These are phyloP conservation scores for Gleditsia sinensis DNA, from an alignment of 306 rosid genomes.

Conservation along the genomic window DNA sequence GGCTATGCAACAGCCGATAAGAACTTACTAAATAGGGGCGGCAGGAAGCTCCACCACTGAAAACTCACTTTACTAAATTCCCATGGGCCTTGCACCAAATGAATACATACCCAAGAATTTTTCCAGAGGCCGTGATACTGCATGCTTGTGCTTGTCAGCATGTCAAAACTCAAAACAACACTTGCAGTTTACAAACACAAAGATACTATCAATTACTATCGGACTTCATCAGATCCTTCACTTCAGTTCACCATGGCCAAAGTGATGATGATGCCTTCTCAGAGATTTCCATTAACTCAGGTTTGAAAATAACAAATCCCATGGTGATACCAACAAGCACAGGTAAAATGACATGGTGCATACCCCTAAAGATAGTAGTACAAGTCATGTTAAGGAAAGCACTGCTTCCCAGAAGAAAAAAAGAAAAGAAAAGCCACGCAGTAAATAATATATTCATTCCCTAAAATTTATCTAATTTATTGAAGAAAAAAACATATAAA, in stretches of 20 bases:
- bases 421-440: neutral
- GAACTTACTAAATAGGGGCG: too few species aligned
- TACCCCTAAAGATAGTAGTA: neutral
- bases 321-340: neutral
- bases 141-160: neutral
- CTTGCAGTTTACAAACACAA: neutral
- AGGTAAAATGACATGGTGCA: neutral
- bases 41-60: too few species aligned
- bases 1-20: too few species aligned
- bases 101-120: too few species aligned
- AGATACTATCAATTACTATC: neutral
- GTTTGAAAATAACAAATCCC: neutral
- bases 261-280: neutral
- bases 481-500: slow-evolving; percentile 23
- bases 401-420: neutral
- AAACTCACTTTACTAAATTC: too few species aligned
- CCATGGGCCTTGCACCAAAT: too few species aligned
- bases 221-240: neutral
- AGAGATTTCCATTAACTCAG: neutral
- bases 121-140: too few species aligned
- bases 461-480: slow-evolving; percentile 21
- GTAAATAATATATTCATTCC: neutral
- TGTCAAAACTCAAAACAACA: neutral
- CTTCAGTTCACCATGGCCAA: neutral
- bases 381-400: neutral